Percentiles rank a stretch among this genome's conserved stretches.
phyloP scores from a whole-genome alignment of 1,139 yeast species.

The Sugiyamaella sp. region DNA sequence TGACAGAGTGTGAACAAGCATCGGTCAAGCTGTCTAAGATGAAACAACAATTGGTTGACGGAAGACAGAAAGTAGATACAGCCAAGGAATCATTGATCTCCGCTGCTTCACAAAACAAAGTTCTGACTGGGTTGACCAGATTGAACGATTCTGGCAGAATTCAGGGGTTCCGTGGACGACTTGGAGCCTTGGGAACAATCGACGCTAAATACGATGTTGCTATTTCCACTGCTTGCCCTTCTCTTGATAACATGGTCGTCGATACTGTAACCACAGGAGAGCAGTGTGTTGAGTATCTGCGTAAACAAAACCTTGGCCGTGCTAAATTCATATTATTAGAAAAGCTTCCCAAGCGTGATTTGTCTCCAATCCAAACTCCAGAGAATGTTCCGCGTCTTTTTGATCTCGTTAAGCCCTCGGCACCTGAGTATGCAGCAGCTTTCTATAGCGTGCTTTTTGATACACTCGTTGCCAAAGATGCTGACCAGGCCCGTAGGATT shows the following conservation, averaged over 20 bases:
- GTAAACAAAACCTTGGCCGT: slow-evolving; percentile 84
- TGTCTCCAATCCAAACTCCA: slow-evolving; percentile 70
- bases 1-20: slow-evolving; percentile 57
- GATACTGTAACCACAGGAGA: slow-evolving; percentile 94
- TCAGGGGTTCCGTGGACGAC: slow-evolving; percentile 81
- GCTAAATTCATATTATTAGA: slow-evolving; percentile 84
- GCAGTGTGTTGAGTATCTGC: slow-evolving; percentile 81
- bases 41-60: slow-evolving; percentile 55
- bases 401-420: slow-evolving; percentile 74
- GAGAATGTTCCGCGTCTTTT: slow-evolving; percentile 77
- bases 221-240: slow-evolving; percentile 91
- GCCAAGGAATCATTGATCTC: slow-evolving; percentile 61
- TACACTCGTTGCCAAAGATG: slow-evolving; percentile 80
- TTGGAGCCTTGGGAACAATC: slow-evolving; percentile 89
- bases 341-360: slow-evolving; percentile 66
- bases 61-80: slow-evolving; percentile 67
- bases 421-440: slow-evolving; percentile 75
- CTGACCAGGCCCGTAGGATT: slow-evolving; percentile 80
- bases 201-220: slow-evolving; percentile 91
- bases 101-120: slow-evolving; percentile 70
- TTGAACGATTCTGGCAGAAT: slow-evolving; percentile 82
- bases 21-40: slow-evolving; percentile 52
- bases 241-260: slow-evolving; percentile 90
- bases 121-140: slow-evolving; percentile 67
- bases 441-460: slow-evolving; percentile 85